phyloP scores from a whole-genome alignment of 306 rosid genomes.

The Cyclanthera cordifolia region DNA sequence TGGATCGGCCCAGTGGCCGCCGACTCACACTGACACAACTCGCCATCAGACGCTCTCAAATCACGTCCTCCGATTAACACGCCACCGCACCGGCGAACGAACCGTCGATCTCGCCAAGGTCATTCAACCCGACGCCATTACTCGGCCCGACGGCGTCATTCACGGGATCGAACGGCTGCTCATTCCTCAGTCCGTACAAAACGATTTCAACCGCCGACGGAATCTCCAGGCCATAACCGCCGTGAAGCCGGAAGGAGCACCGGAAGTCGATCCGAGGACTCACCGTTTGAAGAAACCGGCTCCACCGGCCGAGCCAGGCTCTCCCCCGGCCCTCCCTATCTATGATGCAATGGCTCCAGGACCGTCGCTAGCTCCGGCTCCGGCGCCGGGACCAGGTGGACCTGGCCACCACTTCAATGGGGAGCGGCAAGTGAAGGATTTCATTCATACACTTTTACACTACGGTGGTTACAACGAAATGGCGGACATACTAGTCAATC shows the following conservation, averaged over 20 bases:
- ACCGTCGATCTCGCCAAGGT: slow-evolving; percentile 35
- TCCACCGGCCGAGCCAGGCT: slow-evolving; percentile 39
- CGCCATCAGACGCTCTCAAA: slow-evolving; percentile 27
- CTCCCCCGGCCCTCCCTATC: slow-evolving; percentile 45
- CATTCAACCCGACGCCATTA: slow-evolving; percentile 26
- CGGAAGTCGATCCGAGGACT: slow-evolving; percentile 59
- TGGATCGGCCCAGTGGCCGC: slow-evolving; percentile 22
- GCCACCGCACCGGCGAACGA: slow-evolving; percentile 26
- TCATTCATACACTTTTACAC: slow-evolving; percentile 59
- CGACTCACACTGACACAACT: slow-evolving; percentile 13
- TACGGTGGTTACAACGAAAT: slow-evolving; percentile 77
- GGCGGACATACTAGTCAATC: slow-evolving; percentile 68
- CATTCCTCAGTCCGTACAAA: slow-evolving; percentile 52
- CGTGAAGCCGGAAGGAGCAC: slow-evolving; percentile 62
- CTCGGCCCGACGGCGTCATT: slow-evolving; percentile 68
- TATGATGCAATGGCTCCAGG: slow-evolving; percentile 72
- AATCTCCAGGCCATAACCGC: slow-evolving; percentile 53
- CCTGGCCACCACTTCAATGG: slow-evolving; percentile 74
- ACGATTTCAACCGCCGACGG: slow-evolving; percentile 57
- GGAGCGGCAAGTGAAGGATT: slow-evolving; percentile 53
- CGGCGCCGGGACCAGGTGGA: slow-evolving; percentile 81
- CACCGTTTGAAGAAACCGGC: slow-evolving; percentile 49
- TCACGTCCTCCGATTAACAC: slow-evolving; percentile 17
- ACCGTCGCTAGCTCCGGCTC: slow-evolving; percentile 59
- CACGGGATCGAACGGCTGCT: slow-evolving; percentile 61